These are phyloP conservation scores for Plantago elongata DNA, from an alignment of 257 asterid genomes.

Conservation along the genomic window DNA sequence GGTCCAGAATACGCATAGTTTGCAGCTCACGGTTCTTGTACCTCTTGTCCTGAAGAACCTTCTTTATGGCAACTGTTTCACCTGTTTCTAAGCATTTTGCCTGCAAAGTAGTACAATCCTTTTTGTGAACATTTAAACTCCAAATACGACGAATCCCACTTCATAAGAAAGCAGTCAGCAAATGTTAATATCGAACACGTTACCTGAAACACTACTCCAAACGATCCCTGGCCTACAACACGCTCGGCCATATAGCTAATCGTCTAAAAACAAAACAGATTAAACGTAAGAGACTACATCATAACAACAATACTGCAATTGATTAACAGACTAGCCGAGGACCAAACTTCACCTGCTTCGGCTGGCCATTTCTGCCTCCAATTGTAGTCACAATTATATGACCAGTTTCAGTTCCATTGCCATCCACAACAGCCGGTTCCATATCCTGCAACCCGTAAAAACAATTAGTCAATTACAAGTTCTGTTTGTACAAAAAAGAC, in stretches of 20 bases:
- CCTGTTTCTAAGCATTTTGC: constrained; percentile 83
- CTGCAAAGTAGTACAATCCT: constrained; percentile 25
- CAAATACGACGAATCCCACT: no score
- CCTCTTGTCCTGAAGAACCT: constrained; percentile 85
- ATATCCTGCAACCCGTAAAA: background rate
- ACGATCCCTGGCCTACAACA: constrained; percentile 76
- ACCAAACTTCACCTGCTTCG: background rate
- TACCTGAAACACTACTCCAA: constrained; percentile 70
- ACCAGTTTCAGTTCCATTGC: constrained; percentile 9
- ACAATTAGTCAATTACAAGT: no score
- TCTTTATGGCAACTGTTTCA: constrained; percentile 36
- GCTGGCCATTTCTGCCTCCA: constrained; percentile 8
- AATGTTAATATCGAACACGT: background rate
- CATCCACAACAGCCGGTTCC: constrained; percentile 6
- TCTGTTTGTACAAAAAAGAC: no score
- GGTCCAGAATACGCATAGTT: constrained; percentile 64
- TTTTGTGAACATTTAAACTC: background rate
- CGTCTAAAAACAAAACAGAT: constrained; percentile 35
- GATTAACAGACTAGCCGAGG: background rate
- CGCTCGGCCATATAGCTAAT: constrained; percentile 87
- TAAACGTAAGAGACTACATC: background rate
- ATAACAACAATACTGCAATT: background rate
- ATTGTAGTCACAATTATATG: constrained; percentile 4
- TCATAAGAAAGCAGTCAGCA: background rate
- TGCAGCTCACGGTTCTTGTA: constrained; percentile 88